Conservation (phyloP, 352 stramenopile species). For the Pythium guiyangense region DNA sequence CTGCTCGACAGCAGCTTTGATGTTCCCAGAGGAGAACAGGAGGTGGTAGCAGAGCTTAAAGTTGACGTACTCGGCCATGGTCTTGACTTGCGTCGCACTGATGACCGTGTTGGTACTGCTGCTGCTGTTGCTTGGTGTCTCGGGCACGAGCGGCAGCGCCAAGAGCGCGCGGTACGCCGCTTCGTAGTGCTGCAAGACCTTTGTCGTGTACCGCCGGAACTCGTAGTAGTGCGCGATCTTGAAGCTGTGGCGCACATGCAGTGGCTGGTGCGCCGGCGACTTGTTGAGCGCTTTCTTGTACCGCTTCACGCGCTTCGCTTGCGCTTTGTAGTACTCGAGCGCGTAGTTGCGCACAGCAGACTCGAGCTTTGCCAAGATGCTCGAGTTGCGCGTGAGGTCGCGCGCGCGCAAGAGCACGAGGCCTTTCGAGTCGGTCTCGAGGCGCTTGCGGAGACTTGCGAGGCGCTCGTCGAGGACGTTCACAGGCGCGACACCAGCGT, state of each 20-base stretch:
- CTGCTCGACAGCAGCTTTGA: slow-evolving; percentile 80
- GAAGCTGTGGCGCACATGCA: slow-evolving; percentile 78
- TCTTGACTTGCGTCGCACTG: slow-evolving; percentile 65
- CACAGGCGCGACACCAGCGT: slow-evolving; percentile 45
- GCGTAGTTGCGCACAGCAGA: slow-evolving; percentile 64
- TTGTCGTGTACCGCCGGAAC: slow-evolving; percentile 82
- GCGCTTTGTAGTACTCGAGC: slow-evolving; percentile 87
- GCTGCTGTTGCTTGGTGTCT: slow-evolving; percentile 32
- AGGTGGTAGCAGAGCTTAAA: slow-evolving; percentile 88
- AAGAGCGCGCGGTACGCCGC: slow-evolving; percentile 66
- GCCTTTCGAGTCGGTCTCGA: slow-evolving; percentile 75
- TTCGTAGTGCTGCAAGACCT: slow-evolving; percentile 85
- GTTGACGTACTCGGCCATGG: slow-evolving; percentile 83
- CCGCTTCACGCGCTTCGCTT: slow-evolving; percentile 85
- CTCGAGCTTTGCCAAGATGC: slow-evolving; percentile 71
- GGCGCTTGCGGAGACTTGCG: slow-evolving; percentile 46
- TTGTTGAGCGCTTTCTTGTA: slow-evolving; percentile 82
- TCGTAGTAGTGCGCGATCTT: slow-evolving; percentile 90
- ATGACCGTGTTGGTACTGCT: too few species aligned
- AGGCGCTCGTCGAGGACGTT: slow-evolving; percentile 77
- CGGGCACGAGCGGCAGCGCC: slow-evolving; percentile 38
- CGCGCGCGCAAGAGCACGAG: slow-evolving; percentile 60
- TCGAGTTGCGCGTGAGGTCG: slow-evolving; percentile 56
- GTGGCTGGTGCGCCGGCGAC: slow-evolving; percentile 32
- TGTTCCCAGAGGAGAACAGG: slow-evolving; percentile 81